Conservation (phyloP, 257 asterid genomes). For the Ehretia macrophylla region DNA sequence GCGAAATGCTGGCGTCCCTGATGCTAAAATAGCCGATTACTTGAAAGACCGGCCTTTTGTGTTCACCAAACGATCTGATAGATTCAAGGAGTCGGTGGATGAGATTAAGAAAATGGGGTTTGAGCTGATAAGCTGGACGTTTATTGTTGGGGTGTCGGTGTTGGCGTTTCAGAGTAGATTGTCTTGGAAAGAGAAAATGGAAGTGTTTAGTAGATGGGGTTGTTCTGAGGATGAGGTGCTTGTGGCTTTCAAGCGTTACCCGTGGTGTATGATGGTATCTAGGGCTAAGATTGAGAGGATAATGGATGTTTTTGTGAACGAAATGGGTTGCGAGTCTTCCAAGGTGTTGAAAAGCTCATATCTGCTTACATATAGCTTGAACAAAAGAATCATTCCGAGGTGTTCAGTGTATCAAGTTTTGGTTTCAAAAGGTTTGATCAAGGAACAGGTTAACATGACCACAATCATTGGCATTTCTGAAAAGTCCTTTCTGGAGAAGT, state of each 20-base stretch:
- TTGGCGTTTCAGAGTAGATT: neutral
- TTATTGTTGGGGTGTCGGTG: constrained; percentile 4
- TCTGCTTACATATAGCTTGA: constrained; percentile 11
- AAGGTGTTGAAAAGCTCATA: constrained; percentile 9
- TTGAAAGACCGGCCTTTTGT: constrained; percentile 1
- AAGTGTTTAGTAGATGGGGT: constrained; percentile 23
- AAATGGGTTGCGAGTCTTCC: constrained; percentile 24
- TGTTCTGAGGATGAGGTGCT: constrained; percentile 20
- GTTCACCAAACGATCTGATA: neutral
- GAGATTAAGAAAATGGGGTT: constrained; percentile 1
- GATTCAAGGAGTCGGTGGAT: constrained; percentile 5
- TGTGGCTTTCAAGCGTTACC: constrained; percentile 13
- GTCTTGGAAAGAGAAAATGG: constrained; percentile 16
- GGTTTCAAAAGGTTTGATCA: constrained; percentile 23
- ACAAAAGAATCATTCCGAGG: constrained; percentile 17
- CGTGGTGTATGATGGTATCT: constrained; percentile 22
- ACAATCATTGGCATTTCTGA: neutral
- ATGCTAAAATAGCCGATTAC: neutral
- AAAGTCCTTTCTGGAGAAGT: constrained; percentile 22
- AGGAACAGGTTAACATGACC: constrained; percentile 7
- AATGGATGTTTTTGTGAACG: constrained; percentile 21
- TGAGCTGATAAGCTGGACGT: neutral
- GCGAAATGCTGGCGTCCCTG: constrained; percentile 8
- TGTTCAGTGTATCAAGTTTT: constrained; percentile 28
- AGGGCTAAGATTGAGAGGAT: constrained; percentile 16